A percentile compares a stretch with the other conserved stretches of the same genome.
Evolutionary conservation across 306 rosid species (phyloP).

Genomic region (Dryas drummondii): DNA sequence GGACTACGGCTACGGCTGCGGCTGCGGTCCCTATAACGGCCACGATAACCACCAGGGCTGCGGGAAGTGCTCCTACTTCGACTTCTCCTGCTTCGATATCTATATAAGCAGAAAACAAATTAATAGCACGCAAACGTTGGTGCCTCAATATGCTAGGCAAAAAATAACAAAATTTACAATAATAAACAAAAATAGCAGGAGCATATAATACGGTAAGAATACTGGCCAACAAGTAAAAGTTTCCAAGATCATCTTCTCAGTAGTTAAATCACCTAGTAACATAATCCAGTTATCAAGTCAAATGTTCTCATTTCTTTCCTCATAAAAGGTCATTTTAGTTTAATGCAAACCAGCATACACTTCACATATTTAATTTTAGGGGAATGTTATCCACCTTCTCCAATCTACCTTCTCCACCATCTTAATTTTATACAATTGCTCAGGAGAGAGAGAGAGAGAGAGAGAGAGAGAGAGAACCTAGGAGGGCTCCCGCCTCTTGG

Average conservation of each 20-base stretch:
- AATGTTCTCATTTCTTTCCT: neutral
- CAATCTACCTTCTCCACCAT: neutral
- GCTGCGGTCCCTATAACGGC: conserved; percentile 44
- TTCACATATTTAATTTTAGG: too few relatives aligned
- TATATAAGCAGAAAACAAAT: conserved; percentile 18
- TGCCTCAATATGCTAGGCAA: neutral
- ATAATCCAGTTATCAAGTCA: neutral
- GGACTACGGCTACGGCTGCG: conserved; percentile 53
- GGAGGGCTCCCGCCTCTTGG: conserved; percentile 68
- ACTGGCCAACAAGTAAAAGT: neutral
- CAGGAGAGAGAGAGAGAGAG: neutral
- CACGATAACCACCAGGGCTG: conserved; percentile 66
- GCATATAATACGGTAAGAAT: neutral
- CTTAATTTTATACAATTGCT: neutral
- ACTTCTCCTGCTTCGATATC: conserved; percentile 65
- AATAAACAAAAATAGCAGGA: neutral
- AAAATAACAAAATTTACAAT: neutral
- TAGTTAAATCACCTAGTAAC: neutral
- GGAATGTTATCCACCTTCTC: too few relatives aligned
- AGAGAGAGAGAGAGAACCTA: conserved; percentile 51
- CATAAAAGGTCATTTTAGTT: too few relatives aligned
- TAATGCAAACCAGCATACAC: too few relatives aligned
- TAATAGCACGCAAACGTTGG: neutral
- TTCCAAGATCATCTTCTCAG: neutral
- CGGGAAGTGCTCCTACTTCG: conserved; percentile 68